Evolutionary conservation across 2,329 filamentous ascomycete species (phyloP), one percentile per base, ranked within the genome.

Genomic region (Daldinia eschscholtzii): DNA sequence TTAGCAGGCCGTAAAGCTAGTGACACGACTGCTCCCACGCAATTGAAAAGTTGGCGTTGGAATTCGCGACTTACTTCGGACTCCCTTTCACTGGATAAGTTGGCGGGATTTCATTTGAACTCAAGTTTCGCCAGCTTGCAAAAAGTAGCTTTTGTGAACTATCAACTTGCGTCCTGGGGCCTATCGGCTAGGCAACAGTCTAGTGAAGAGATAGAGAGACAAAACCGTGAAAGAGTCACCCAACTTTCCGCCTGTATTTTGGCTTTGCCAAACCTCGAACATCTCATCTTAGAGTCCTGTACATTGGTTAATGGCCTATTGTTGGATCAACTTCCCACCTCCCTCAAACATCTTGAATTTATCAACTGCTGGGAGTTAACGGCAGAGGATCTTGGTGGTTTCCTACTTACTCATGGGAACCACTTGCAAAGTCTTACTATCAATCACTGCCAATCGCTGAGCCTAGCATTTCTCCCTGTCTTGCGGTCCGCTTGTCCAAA

Each of bases 281-380:
- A 90, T 61, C 81, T 98, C 10, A 84, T 89, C 1, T 90, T 98
- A 71, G 89, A 94, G 75, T 91, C 91, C 6, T 97, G 91, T 48
- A 91, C 89, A 2, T 84, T 92, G 37, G 86, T 93, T 65, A 92
- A 92, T 75, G 86, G 89, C 6, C 83, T 84, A 7, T 83, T 97
- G 18, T 82, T 97, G n/a, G 84, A 87, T 1, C 82, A 88, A 3
- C 81, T 98, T 6, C 93, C 94, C 0, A 84, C 81, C 10, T 86
- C 83, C 3, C 83, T 98, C 20, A 81, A 85, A 52, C 87, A 88
- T 52, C 83, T 98, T 3, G 91, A 91, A 70, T 83, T 98, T 15
- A 88, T 90, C 71, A 95, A 96, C 73, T 98, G 94, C 76, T 90
- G 91, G 80, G 88, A 92, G 68, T 80, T 97, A 9, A 89, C 85